Evolutionary conservation across 331 rosid genomes (phyloP).

Genomic region (Pyrus hybrid): DNA sequence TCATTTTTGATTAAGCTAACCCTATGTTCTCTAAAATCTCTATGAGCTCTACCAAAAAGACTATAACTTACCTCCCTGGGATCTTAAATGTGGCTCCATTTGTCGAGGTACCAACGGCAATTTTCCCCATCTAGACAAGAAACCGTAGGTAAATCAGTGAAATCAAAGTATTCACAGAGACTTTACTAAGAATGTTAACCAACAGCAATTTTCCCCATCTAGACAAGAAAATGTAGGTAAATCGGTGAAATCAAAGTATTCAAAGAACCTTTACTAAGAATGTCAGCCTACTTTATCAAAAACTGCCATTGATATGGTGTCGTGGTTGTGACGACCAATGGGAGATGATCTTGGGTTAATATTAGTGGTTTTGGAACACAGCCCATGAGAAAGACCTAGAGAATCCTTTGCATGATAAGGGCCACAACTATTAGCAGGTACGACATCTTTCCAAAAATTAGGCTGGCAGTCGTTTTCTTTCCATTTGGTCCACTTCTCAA

Average conservation of each 20-base stretch:
- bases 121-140: constrained; percentile 58
- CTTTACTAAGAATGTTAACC: constrained; percentile 24
- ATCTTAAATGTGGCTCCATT: constrained; percentile 94
- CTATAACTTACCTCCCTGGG: constrained; percentile 76
- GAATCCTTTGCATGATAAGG: constrained; percentile 52
- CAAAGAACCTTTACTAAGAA: background rate
- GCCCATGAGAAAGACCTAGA: constrained; percentile 17
- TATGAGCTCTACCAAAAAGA: background rate
- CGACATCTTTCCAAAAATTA: constrained; percentile 71
- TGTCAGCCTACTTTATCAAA: constrained; percentile 59
- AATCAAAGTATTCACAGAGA: background rate
- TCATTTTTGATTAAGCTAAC: background rate
- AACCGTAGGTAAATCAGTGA: constrained; percentile 2
- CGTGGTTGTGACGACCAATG: constrained; percentile 65
- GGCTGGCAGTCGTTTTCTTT: constrained; percentile 69
- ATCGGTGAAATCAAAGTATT: constrained; percentile 9
- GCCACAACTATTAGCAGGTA: constrained; percentile 54
- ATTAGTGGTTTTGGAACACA: constrained; percentile 27
- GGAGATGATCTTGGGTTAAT: constrained; percentile 28
- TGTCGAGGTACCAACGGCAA: constrained; percentile 94
- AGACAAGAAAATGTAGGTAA: constrained; percentile 16
- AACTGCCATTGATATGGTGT: constrained; percentile 92
- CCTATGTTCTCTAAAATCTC: background rate
- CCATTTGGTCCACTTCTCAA: constrained; percentile 74
- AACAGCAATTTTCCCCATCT: constrained; percentile 79